Percentiles rank a stretch among this genome's conserved stretches.
These are phyloP conservation scores for Phytophthora sp. DNA, from an alignment of 352 stramenopile species.

Conservation along the genomic window DNA sequence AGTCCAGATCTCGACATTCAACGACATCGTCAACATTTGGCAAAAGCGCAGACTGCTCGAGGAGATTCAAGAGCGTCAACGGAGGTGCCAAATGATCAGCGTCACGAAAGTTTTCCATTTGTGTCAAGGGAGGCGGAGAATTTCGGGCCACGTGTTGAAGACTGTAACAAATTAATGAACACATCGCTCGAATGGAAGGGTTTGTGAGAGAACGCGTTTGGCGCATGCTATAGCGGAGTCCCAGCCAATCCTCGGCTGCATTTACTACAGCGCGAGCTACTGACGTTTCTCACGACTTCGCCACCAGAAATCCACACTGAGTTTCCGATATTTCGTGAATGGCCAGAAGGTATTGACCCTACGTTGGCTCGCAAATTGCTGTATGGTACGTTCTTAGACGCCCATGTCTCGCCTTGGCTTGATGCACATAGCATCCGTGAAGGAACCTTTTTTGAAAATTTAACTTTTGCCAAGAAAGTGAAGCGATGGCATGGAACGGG, in stretches of 20 bases:
- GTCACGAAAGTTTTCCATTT: neutral
- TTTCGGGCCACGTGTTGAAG: neutral
- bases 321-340: constrained; percentile 32
- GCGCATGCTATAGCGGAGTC: neutral
- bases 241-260: too few species aligned
- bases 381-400: constrained; percentile 28
- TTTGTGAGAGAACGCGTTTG: constrained; percentile 13
- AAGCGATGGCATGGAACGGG: constrained; percentile 38
- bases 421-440: constrained; percentile 14
- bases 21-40: neutral
- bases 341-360: constrained; percentile 28
- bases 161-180: constrained; percentile 31
- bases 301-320: constrained; percentile 27
- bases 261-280: constrained; percentile 25
- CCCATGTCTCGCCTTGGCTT: constrained; percentile 23
- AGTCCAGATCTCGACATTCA: constrained; percentile 10
- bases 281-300: constrained; percentile 9
- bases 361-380: constrained; percentile 28
- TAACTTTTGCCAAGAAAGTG: neutral
- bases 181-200: constrained; percentile 28
- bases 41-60: neutral
- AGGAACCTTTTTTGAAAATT: constrained; percentile 5
- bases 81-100: constrained; percentile 11
- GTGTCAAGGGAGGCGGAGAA: neutral
- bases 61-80: constrained; percentile 3